phyloP scores from a whole-genome alignment of 2,329 filamentous ascomycete genomes.

The Dactylellina haptotyla region DNA sequence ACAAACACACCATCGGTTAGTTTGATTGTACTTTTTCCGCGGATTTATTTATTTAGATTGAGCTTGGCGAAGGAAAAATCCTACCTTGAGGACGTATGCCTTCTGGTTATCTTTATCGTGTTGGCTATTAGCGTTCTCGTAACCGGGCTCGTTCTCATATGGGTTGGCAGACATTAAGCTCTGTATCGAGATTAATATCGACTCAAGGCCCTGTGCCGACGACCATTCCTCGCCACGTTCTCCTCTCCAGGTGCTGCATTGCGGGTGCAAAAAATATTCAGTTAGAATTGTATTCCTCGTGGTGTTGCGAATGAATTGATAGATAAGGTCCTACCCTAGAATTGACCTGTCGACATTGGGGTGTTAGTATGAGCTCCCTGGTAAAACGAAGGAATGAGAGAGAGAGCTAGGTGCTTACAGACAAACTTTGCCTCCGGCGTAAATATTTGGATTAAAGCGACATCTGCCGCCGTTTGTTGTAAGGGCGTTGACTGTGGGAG shows the following conservation, averaged over 20 bases:
- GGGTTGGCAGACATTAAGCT: conserved; percentile 93
- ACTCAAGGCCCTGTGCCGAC: conserved; percentile 92
- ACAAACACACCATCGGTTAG: too few relatives aligned
- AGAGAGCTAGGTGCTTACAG: conserved; percentile 69
- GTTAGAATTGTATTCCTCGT: conserved; percentile 1
- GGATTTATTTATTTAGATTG: too few relatives aligned
- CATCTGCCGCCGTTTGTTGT: conserved; percentile 90
- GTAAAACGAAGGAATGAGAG: neutral
- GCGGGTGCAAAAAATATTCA: conserved; percentile 45
- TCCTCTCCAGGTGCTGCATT: conserved; percentile 84
- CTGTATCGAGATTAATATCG: conserved; percentile 92
- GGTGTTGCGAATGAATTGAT: neutral
- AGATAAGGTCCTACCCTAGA: conserved; percentile 72
- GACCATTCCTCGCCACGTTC: conserved; percentile 95
- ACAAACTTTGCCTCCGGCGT: conserved; percentile 89
- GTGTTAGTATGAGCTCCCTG: conserved; percentile 36
- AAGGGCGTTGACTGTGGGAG: conserved; percentile 71
- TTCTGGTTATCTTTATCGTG: conserved; percentile 78
- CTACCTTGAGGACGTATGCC: conserved; percentile 80
- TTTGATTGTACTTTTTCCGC: too few relatives aligned
- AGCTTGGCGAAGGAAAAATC: neutral
- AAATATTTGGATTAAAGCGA: conserved; percentile 97
- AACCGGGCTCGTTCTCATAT: conserved; percentile 96
- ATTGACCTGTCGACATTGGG: conserved; percentile 73
- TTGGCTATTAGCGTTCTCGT: conserved; percentile 76